Percentiles rank a stretch among this genome's conserved stretches.
phyloP scores from a whole-genome alignment of 1,284 basidiomycete species.

The Hemileia vastatrix region DNA sequence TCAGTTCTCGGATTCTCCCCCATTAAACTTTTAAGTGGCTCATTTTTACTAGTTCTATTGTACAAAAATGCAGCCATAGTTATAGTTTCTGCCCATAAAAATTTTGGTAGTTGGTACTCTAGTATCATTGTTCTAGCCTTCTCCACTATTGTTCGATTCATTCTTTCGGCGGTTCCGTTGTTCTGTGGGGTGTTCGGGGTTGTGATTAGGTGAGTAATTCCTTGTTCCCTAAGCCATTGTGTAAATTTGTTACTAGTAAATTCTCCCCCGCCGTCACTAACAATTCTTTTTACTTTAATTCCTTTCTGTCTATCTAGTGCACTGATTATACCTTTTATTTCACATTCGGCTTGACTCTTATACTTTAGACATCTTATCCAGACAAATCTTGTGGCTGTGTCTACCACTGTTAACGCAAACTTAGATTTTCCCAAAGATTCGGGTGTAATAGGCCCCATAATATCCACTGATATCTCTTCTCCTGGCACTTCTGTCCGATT shows the following conservation, averaged over 20 bases:
- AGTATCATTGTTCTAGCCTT: conserved; percentile 2
- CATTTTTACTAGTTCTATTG: not conserved
- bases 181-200: conserved; percentile 13
- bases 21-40: no score
- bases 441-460: conserved; percentile 12
- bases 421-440: conserved; percentile 9
- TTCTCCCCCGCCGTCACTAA: conserved; percentile 7
- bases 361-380: conserved; percentile 3
- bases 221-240: not conserved
- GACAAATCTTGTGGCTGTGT: conserved; percentile 3
- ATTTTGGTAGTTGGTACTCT: not conserved
- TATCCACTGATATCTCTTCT: conserved; percentile 11
- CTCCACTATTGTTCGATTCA: conserved; percentile 9
- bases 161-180: conserved; percentile 11
- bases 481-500: not conserved
- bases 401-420: conserved; percentile 8
- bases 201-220: conserved; percentile 4
- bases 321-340: not conserved
- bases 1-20: no score
- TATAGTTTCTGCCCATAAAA: conserved; percentile 9
- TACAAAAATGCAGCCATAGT: not conserved
- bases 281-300: conserved; percentile 4
- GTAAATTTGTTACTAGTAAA: conserved; percentile 4
- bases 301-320: not conserved
- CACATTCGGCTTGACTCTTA: not conserved